Evolutionary conservation across 2,329 filamentous ascomycete species (phyloP), one percentile per base, ranked within the genome.

Genomic region (Aspergillus neoniger): DNA sequence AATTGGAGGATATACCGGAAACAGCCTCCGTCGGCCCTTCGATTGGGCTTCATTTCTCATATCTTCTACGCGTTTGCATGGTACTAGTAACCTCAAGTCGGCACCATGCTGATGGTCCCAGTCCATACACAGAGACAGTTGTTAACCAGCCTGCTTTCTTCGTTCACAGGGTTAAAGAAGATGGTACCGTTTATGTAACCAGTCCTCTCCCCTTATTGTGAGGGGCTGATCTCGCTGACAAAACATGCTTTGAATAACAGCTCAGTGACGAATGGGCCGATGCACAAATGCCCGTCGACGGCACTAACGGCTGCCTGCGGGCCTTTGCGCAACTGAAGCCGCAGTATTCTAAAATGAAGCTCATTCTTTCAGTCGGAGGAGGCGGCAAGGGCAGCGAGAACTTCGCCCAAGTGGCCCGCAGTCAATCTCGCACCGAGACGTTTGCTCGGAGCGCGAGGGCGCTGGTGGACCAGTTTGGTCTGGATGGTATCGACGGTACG

Each of bases 61-160:
- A 86, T 93, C 25, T 93, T 92, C 76, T 94, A 94, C 72, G 90
- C 91, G 12, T 93, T 91, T 83, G 90, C 90, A 60, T 84, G 80
- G 82, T 84, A 75, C 68, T 66, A 64, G 55, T 63, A 64, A 55
- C 57, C 63, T 55, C 32, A 36, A 54, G 44, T 43, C 53, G 39
- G 28, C 41, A 55, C 19, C 25, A 32, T 43, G 39, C 61, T 49
- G 54, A 49, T 52, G 39, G 57, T 57, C 60, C 32, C 57, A 36
- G 41, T 48, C 41, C 55, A 53, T 39, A 32, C 55, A 38, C 61
- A 58, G 63, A 65, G 57, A 67, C 67, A 65, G 58, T 62, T 62
- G 63, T 71, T 70, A 67, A 67, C 65, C 61, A 62, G 61, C 59
- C 57, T 57, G 56, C 43, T 58, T 62, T 66, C 65, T 60, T 63